Evolutionary conservation across 805 yeast species (phyloP).

Genomic region (Komagataella ulmi): DNA sequence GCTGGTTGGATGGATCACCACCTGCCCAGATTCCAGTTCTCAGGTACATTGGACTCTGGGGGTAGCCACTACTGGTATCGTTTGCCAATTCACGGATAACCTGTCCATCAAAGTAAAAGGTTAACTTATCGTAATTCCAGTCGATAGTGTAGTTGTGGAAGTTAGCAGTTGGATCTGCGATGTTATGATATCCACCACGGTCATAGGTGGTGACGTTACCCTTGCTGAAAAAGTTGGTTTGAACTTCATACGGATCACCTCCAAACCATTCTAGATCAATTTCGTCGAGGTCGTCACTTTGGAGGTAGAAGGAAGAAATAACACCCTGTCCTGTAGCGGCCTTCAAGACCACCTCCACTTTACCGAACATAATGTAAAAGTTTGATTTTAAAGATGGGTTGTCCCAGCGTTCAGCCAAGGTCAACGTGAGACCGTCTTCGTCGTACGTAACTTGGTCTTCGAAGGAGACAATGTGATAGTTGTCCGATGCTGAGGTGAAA

Average conservation of each 20-base stretch:
- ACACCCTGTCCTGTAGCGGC: conserved; percentile 74
- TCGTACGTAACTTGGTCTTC: conserved; percentile 30
- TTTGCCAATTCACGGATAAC: conserved; percentile 50
- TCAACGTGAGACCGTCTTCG: conserved; percentile 48
- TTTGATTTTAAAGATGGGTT: conserved; percentile 69
- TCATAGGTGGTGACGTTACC: conserved; percentile 70
- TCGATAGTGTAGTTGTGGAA: conserved; percentile 76
- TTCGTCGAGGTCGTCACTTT: conserved; percentile 79
- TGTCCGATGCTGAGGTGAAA: conserved; percentile 32
- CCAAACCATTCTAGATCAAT: conserved; percentile 86
- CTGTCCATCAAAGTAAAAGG: conserved; percentile 65
- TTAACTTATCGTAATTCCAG: conserved; percentile 56
- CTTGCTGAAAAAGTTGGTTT: conserved; percentile 70
- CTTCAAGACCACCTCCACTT: conserved; percentile 55
- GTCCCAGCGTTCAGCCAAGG: conserved; percentile 50
- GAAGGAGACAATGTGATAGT: conserved; percentile 28
- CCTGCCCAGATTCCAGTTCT: conserved; percentile 73
- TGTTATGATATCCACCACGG: conserved; percentile 62
- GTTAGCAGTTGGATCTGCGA: conserved; percentile 38
- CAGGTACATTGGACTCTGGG: conserved; percentile 81
- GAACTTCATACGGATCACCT: conserved; percentile 60
- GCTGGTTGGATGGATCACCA: conserved; percentile 52
- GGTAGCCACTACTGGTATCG: conserved; percentile 55
- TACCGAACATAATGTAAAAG: conserved; percentile 84
- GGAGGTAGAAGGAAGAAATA: conserved; percentile 69